Conservation (phyloP, 495 filamentous ascomycete genomes). For the Xylaria scruposa region DNA sequence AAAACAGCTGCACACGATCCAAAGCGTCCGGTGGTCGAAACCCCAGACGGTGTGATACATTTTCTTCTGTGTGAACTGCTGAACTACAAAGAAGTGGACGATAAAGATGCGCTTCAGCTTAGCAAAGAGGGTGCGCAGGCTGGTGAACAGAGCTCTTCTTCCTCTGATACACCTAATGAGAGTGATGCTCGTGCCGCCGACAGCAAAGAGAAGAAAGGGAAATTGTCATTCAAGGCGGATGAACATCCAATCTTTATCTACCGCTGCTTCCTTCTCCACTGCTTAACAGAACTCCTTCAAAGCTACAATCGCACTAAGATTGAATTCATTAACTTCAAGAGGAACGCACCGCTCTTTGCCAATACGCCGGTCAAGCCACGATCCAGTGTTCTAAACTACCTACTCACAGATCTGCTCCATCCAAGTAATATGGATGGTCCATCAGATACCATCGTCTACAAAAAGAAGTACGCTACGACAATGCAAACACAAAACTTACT, state of each 20-base stretch:
- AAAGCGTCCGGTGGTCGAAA: constrained; percentile 86
- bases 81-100: constrained; percentile 89
- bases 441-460: constrained; percentile 73
- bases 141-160: constrained; percentile 43
- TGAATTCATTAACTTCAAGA: constrained; percentile 98
- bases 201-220: constrained; percentile 71
- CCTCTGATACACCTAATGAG: constrained; percentile 35
- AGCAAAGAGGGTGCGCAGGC: constrained; percentile 57
- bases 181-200: constrained; percentile 41
- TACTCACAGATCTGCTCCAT: constrained; percentile 85
- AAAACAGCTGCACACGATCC: constrained; percentile 65
- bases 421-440: constrained; percentile 72
- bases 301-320: constrained; percentile 94
- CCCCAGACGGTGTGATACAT: constrained; percentile 94
- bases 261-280: constrained; percentile 92
- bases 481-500: constrained; percentile 83
- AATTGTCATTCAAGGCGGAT: constrained; percentile 84
- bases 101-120: constrained; percentile 66
- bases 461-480: constrained; percentile 85
- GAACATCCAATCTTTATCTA: constrained; percentile 97
- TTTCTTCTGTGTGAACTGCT: constrained; percentile 94
- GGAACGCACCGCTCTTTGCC: constrained; percentile 76
- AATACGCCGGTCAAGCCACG: constrained; percentile 93
- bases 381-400: constrained; percentile 90
- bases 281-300: constrained; percentile 88